A percentile compares a stretch with the other conserved stretches of the same genome.
These are phyloP conservation scores for Boletus reticulatus DNA, from an alignment of 768 basidiomycete genomes.

Conservation along the genomic window DNA sequence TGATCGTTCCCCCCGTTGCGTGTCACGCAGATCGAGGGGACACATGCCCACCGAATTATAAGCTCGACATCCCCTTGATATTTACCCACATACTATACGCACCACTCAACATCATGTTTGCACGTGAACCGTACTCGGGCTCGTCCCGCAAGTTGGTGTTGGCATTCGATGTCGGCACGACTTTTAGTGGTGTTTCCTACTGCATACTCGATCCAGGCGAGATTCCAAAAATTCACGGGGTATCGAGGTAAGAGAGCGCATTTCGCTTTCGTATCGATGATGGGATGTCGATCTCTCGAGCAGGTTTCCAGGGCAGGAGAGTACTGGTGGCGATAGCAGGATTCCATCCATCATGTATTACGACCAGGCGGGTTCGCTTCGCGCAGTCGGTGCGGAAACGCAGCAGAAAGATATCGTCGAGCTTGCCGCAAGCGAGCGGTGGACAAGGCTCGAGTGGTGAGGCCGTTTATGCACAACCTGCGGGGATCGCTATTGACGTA, in stretches of 20 bases:
- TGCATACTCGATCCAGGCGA: constrained; percentile 39
- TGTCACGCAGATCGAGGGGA: not conserved
- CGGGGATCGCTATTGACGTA: not conserved
- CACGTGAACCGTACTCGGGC: constrained; percentile 35
- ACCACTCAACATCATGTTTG: constrained; percentile 19
- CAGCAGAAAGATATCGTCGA: constrained; percentile 32
- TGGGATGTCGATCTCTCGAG: not conserved
- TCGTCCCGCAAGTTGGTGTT: constrained; percentile 31
- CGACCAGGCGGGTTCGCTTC: constrained; percentile 34
- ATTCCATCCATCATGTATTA: constrained; percentile 46
- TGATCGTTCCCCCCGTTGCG: not conserved
- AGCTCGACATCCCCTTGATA: not conserved
- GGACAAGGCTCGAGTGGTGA: constrained; percentile 43
- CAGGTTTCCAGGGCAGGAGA: constrained; percentile 37
- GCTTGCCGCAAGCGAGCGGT: constrained; percentile 35
- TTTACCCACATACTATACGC: not conserved
- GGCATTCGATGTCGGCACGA: constrained; percentile 33
- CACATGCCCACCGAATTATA: constrained; percentile 4
- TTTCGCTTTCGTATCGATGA: not conserved
- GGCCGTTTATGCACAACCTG: not conserved
- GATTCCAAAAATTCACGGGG: constrained; percentile 19
- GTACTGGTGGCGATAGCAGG: constrained; percentile 36
- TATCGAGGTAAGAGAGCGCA: constrained; percentile 15
- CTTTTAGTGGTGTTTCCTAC: constrained; percentile 37
- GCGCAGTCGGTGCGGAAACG: constrained; percentile 43